Evolutionary conservation across 2,329 filamentous ascomycete genomes (phyloP).

Genomic region (Botrytis squamosa): DNA sequence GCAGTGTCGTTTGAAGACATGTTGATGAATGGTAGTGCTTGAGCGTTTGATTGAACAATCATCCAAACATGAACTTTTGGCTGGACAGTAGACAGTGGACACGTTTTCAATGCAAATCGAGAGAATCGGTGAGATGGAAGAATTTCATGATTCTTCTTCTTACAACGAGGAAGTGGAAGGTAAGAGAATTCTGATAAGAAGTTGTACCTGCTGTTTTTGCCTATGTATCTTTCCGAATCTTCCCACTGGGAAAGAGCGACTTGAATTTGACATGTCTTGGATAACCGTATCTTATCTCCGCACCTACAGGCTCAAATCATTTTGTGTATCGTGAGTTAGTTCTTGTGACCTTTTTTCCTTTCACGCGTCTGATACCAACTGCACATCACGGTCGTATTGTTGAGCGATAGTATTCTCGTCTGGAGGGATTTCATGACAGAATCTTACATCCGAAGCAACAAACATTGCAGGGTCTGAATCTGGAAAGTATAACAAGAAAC

Average conservation of each 20-base stretch:
- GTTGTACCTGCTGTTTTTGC: not conserved
- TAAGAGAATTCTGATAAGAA: not conserved
- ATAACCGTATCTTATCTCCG: not conserved
- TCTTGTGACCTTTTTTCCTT: not conserved
- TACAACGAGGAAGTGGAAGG: not conserved
- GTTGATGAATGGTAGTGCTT: not conserved
- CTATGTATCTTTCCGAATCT: not conserved
- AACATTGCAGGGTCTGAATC: not conserved
- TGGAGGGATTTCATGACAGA: not conserved
- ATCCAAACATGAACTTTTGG: not conserved
- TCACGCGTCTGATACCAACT: not conserved
- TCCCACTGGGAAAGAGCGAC: not conserved
- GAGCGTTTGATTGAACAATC: not conserved
- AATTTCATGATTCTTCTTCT: too few species aligned
- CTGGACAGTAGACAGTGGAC: too few species aligned
- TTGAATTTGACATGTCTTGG: not conserved
- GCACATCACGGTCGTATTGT: not conserved
- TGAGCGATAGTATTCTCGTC: not conserved
- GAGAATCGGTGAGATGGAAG: too few species aligned
- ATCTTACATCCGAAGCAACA: too few species aligned
- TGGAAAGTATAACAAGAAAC: not conserved
- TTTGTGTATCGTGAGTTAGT: not conserved
- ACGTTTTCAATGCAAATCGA: not conserved
- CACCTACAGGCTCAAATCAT: not conserved
- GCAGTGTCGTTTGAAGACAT: not conserved